Percentiles rank a stretch among this genome's conserved stretches.
Conservation (phyloP, 495 filamentous ascomycete species). For the Trichoderma orchidacearum region DNA sequence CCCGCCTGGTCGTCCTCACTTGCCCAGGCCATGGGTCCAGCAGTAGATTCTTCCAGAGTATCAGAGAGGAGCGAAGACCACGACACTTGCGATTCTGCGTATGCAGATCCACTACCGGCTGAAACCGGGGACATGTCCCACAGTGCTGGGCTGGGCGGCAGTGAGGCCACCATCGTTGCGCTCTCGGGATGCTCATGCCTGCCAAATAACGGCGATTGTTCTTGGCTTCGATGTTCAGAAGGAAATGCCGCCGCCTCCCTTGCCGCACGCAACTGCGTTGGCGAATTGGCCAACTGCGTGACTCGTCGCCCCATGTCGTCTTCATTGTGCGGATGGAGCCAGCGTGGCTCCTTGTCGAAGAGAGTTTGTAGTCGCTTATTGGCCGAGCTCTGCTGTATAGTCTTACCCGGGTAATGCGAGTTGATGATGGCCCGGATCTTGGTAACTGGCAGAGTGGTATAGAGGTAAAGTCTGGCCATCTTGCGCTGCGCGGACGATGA, state of each 20-base stretch:
- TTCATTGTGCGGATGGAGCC: slow-evolving; percentile 29
- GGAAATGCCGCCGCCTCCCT: background rate
- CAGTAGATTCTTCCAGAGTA: background rate
- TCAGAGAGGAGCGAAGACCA: background rate
- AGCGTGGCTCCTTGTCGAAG: slow-evolving; percentile 32
- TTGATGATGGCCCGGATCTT: slow-evolving; percentile 13
- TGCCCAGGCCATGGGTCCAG: background rate
- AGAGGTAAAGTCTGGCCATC: slow-evolving; percentile 28
- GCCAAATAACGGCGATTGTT: background rate
- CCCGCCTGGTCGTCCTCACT: background rate
- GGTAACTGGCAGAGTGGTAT: slow-evolving; percentile 26
- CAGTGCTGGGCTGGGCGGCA: background rate
- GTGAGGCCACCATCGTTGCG: background rate
- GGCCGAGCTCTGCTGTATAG: slow-evolving; percentile 24
- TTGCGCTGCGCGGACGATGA: slow-evolving; percentile 27
- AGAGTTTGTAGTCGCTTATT: slow-evolving; percentile 32
- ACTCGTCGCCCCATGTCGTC: slow-evolving; percentile 27
- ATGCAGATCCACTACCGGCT: background rate
- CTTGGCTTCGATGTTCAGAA: background rate
- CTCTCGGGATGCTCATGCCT: background rate
- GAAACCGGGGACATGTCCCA: background rate
- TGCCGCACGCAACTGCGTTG: background rate
- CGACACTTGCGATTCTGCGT: background rate
- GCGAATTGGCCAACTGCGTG: slow-evolving; percentile 10
- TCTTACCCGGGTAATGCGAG: slow-evolving; percentile 4